Evolutionary conservation across 768 basidiomycete species (phyloP).

Genomic region (Tricholomella constricta): DNA sequence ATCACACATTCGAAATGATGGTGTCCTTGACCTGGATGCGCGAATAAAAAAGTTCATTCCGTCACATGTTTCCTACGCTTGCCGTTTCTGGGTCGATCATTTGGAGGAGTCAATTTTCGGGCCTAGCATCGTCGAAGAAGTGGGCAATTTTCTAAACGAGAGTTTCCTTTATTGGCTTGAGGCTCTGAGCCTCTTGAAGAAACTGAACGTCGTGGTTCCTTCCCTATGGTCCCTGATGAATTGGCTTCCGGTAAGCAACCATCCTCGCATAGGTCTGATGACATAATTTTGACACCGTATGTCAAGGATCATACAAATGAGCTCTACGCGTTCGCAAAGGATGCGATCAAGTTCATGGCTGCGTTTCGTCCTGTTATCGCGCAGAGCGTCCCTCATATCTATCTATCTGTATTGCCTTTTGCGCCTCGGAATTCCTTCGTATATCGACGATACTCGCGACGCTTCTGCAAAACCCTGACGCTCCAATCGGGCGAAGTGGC

Average conservation of each 20-base stretch:
- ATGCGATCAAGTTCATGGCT: constrained; percentile 14
- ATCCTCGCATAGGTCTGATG: no score
- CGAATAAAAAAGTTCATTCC: neutral
- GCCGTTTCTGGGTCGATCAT: constrained; percentile 12
- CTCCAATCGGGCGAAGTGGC: neutral
- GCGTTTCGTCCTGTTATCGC: constrained; percentile 15
- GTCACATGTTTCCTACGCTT: constrained; percentile 8
- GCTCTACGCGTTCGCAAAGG: neutral
- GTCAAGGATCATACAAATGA: neutral
- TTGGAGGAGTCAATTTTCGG: neutral
- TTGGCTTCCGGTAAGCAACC: constrained; percentile 1
- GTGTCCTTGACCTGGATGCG: neutral
- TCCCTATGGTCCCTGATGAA: neutral
- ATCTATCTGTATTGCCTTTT: constrained; percentile 28
- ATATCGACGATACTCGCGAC: neutral
- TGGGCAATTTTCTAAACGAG: constrained; percentile 1
- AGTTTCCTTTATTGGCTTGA: constrained; percentile 21
- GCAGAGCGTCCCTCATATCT: constrained; percentile 24
- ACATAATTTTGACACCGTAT: no score
- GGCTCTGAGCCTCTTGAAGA: constrained; percentile 10
- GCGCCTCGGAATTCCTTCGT: constrained; percentile 5
- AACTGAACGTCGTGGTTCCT: neutral
- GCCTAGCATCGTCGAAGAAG: neutral
- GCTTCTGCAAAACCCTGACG: constrained; percentile 10
- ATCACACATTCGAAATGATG: constrained; percentile 8